These are phyloP conservation scores for Plantago elongata DNA, from an alignment of 257 asterid genomes.

Conservation along the genomic window DNA sequence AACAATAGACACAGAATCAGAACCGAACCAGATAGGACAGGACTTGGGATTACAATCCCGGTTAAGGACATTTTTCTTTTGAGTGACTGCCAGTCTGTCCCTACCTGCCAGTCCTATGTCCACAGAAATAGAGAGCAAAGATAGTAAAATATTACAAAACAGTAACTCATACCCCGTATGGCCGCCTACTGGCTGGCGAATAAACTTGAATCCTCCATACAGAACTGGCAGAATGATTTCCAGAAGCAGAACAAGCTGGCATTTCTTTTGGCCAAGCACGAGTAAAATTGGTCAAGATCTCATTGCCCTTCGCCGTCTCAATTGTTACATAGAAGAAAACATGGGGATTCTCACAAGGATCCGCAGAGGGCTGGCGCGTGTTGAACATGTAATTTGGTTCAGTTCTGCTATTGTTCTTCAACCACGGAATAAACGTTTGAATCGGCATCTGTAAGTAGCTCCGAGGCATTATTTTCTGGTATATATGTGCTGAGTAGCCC, in stretches of 20 bases:
- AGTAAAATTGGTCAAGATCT: slow-evolving; percentile 25
- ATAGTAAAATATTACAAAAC: background rate
- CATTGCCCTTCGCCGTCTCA: background rate
- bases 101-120: background rate
- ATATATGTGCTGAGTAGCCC: slow-evolving; percentile 60
- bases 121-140: background rate
- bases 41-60: no score
- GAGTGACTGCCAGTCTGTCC: no score
- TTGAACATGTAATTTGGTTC: slow-evolving; percentile 39
- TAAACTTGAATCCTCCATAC: slow-evolving; percentile 31
- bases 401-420: background rate
- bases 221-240: slow-evolving; percentile 31
- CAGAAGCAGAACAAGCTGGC: slow-evolving; percentile 17
- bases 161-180: slow-evolving; percentile 28
- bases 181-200: slow-evolving; percentile 31
- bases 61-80: no score
- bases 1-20: background rate
- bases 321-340: slow-evolving; percentile 37
- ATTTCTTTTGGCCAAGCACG: slow-evolving; percentile 32
- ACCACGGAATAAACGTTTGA: slow-evolving; percentile 50
- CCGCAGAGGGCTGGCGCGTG: slow-evolving; percentile 28
- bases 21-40: no score
- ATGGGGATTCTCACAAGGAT: slow-evolving; percentile 57
- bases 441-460: slow-evolving; percentile 45
- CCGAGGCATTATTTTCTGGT: slow-evolving; percentile 43